These are phyloP conservation scores for Reutealis trisperma DNA, from an alignment of 345 rosid genomes.

Conservation along the genomic window DNA sequence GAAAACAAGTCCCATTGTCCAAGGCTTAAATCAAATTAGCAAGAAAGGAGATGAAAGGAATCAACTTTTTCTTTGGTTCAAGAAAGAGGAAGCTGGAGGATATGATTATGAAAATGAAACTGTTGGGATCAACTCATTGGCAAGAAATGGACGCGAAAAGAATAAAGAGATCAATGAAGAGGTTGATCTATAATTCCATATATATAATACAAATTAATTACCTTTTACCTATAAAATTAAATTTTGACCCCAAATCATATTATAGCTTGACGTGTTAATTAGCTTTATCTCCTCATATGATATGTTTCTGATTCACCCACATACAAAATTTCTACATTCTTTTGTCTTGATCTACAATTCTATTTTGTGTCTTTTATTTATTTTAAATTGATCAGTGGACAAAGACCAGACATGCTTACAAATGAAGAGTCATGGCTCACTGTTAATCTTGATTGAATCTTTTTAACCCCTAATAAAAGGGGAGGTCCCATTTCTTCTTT, in stretches of 20 bases:
- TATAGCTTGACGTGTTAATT: no score
- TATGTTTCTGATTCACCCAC: no score
- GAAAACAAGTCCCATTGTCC: background rate
- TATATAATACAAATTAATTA: no score
- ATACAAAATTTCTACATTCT: background rate
- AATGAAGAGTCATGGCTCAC: background rate
- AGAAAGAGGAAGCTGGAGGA: background rate
- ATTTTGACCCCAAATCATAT: no score
- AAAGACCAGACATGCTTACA: conserved; percentile 17
- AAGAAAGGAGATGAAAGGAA: background rate
- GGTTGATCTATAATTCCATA: background rate
- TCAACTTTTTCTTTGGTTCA: background rate
- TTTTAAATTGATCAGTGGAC: background rate
- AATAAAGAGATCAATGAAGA: background rate
- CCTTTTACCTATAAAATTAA: no score
- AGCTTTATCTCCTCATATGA: no score
- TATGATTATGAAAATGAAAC: no score
- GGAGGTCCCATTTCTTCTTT: background rate
- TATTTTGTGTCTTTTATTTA: background rate
- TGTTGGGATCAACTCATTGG: background rate
- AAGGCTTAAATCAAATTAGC: no score
- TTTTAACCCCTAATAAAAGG: background rate
- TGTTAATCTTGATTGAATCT: background rate
- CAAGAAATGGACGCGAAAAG: background rate
- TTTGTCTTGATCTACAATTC: background rate